Evolutionary conservation across 208 protist genomes (phyloP).

Genomic region (Acanthamoeba castellanii): DNA sequence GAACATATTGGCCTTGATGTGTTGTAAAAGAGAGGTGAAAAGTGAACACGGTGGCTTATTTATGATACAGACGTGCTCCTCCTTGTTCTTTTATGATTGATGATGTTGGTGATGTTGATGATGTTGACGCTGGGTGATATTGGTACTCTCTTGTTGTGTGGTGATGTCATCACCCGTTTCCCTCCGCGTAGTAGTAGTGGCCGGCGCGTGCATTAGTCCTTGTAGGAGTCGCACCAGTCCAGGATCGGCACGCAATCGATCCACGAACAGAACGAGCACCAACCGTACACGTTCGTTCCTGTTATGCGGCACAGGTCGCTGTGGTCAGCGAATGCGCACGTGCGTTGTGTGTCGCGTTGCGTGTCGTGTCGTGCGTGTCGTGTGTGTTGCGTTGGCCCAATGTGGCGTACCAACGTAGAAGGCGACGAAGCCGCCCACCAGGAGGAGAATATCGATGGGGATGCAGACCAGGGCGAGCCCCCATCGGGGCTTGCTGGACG

Average conservation of each 20-base stretch:
- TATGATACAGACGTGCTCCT: too few species aligned
- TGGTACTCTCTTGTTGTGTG: neutral
- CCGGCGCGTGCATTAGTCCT: neutral
- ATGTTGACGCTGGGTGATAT: too few species aligned
- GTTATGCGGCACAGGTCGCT: neutral
- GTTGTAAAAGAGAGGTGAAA: too few species aligned
- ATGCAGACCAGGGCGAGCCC: slow-evolving; percentile 18
- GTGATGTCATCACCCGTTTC: neutral
- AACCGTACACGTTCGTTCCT: slow-evolving; percentile 32
- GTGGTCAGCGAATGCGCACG: neutral
- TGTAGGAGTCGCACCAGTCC: slow-evolving; percentile 64
- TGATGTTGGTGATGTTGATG: too few species aligned
- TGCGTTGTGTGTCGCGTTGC: too few species aligned
- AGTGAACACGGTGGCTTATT: too few species aligned
- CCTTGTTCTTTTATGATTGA: too few species aligned
- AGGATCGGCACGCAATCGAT: slow-evolving; percentile 66
- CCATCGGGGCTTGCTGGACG: slow-evolving; percentile 10
- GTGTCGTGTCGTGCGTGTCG: too few species aligned
- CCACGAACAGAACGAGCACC: slow-evolving; percentile 46
- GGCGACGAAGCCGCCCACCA: slow-evolving; percentile 33
- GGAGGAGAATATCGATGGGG: neutral
- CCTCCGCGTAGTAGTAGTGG: neutral
- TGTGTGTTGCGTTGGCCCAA: too few species aligned
- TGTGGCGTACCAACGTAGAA: slow-evolving; percentile 46
- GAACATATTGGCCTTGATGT: too few species aligned